Evolutionary conservation across 192 early-diverging fungal species (phyloP), one percentile per base, ranked within the genome.

Genomic region (Piromyces finnis): DNA sequence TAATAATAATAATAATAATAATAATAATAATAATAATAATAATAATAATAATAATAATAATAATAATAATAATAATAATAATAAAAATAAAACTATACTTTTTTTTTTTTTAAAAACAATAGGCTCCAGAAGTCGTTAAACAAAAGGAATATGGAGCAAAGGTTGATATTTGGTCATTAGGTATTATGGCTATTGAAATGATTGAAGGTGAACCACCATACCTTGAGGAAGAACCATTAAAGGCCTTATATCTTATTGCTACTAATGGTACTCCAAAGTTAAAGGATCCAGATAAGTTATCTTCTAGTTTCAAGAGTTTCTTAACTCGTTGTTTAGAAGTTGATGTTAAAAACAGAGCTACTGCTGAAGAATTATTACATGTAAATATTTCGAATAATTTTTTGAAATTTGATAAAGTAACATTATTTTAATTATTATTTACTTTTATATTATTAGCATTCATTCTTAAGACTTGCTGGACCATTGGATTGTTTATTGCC

Each of bases 101-200:
- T 29, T 30, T 78, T 78, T 29, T 29, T 30, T 12, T 22, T 78
- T 22, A 22, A 22, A 78, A 22, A 22, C 5, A 22, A 78, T 22
- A 93, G 93, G 93, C 93, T 17, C 93, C 93, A 59, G 93, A 94
- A 84, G 92, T 94, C 9, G 92, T 94, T 82, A 93, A 93, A 85
- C 92, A 93, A 80, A 93, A 93, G 83, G 88, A 91, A 30, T 94
- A 36, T 29, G 35, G 80, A 81, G 35, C 80, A 81, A 93, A 94
- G 87, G 92, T 94, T 22, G 93, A 94, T 83, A 89, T 93, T 81
- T 94, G 96, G 96, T 97, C 95, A 7, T 85, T 97, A 51, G 95
- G 96, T 78, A 97, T 98, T 83, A 98, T 97, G 95, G 95, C 94
- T 3, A 96, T 97, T 79, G 95, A 98, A 85, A 97, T 98, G 96